Conservation (phyloP, 148 eudicot genomes). For the Diospyros kaki region DNA sequence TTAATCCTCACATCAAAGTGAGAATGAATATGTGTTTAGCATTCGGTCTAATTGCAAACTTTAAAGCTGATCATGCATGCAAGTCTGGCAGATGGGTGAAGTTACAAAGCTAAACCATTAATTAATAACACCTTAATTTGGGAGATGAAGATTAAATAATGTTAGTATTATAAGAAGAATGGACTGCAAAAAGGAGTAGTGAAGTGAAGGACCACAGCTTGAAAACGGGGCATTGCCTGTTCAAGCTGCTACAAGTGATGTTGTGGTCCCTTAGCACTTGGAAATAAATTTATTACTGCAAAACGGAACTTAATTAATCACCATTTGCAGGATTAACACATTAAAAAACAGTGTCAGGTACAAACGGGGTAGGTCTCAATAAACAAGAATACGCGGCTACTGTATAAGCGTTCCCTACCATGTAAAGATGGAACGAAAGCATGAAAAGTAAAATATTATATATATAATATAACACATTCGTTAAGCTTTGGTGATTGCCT, state of each 20-base stretch:
- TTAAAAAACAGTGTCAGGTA: too few relatives aligned
- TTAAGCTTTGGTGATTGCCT: too few relatives aligned
- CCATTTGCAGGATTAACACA: too few relatives aligned
- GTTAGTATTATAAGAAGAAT: background rate
- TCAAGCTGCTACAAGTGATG: background rate
- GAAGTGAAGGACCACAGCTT: slow-evolving; percentile 11
- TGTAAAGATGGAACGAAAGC: too few relatives aligned
- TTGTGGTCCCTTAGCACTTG: slow-evolving; percentile 6
- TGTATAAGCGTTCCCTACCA: too few relatives aligned
- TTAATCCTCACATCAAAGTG: background rate
- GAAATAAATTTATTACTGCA: too few relatives aligned
- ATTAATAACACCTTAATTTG: background rate
- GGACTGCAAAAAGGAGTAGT: background rate
- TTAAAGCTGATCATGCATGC: background rate
- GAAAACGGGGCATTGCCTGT: background rate
- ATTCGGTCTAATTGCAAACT: background rate
- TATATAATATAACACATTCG: too few relatives aligned
- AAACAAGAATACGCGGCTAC: too few relatives aligned
- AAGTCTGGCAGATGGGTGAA: background rate
- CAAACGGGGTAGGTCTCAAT: too few relatives aligned
- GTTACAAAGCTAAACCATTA: background rate
- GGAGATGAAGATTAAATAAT: background rate
- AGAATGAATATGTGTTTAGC: background rate
- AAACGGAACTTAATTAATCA: too few relatives aligned
- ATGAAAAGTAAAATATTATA: too few relatives aligned